Evolutionary conservation across 1,284 basidiomycete genomes (phyloP).

Genomic region (Pseudomicrostroma phylloplanum): DNA sequence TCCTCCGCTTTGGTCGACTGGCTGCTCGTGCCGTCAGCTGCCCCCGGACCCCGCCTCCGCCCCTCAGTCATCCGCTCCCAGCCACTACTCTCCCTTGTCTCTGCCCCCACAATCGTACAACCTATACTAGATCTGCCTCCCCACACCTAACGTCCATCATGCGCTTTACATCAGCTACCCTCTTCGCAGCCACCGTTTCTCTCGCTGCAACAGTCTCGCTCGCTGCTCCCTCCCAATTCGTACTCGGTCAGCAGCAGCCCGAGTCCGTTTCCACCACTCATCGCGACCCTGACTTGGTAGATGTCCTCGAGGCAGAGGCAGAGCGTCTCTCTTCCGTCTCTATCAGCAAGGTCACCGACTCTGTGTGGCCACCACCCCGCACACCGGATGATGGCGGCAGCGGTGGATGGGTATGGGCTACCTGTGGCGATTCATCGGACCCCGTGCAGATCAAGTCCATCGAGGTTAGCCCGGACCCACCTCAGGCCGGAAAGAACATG

Average conservation of each 20-base stretch:
- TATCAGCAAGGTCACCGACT: neutral
- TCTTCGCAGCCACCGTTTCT: neutral
- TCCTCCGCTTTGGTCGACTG: no score
- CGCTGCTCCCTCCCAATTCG: neutral
- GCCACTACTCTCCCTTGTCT: no score
- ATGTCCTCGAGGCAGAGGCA: slow-evolving; percentile 1
- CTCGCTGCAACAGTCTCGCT: neutral
- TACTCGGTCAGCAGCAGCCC: neutral
- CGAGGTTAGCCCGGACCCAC: slow-evolving; percentile 42
- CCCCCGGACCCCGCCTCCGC: no score
- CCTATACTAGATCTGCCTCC: neutral
- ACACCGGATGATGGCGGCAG: slow-evolving; percentile 14
- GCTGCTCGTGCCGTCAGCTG: no score
- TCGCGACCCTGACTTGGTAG: slow-evolving; percentile 5
- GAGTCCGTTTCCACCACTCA: neutral
- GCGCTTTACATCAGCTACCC: slow-evolving; percentile 1
- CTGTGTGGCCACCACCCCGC: neutral
- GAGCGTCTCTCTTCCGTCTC: neutral
- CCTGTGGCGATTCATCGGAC: slow-evolving; percentile 32
- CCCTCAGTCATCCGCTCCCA: no score
- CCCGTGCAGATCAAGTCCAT: slow-evolving; percentile 35
- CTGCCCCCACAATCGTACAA: no score
- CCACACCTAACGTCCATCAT: neutral
- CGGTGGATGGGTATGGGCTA: slow-evolving; percentile 38
- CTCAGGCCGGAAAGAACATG: slow-evolving; percentile 42